These are phyloP conservation scores for Sporothrix protearum DNA, from an alignment of 2,329 filamentous ascomycete genomes.

Conservation along the genomic window DNA sequence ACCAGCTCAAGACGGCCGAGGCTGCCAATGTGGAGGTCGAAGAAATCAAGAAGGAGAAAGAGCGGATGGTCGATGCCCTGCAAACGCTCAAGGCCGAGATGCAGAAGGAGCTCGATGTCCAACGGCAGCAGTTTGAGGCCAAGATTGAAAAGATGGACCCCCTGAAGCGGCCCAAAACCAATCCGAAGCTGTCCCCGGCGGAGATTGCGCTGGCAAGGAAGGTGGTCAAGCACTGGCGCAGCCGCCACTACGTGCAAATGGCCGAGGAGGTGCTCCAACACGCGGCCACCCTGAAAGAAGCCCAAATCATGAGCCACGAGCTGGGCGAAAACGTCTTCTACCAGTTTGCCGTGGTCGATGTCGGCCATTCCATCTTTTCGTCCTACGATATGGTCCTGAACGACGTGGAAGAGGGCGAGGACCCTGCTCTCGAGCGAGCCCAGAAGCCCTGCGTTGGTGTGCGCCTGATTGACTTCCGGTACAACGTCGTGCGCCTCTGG, in stretches of 20 bases:
- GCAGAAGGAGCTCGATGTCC: slow-evolving; percentile 76
- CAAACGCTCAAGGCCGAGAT: slow-evolving; percentile 79
- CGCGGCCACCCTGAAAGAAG: slow-evolving; percentile 85
- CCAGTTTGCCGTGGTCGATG: slow-evolving; percentile 88
- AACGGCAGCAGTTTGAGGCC: slow-evolving; percentile 79
- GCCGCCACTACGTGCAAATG: slow-evolving; percentile 87
- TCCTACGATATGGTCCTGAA: slow-evolving; percentile 97
- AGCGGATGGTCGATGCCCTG: slow-evolving; percentile 78
- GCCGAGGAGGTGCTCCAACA: slow-evolving; percentile 87
- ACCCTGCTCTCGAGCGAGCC: slow-evolving; percentile 73
- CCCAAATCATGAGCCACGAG: slow-evolving; percentile 95
- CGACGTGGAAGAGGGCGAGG: slow-evolving; percentile 80
- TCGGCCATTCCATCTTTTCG: slow-evolving; percentile 83
- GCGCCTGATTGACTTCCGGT: slow-evolving; percentile 85
- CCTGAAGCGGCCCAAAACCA: slow-evolving; percentile 57
- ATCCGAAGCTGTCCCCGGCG: slow-evolving; percentile 63
- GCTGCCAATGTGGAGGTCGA: slow-evolving; percentile 74
- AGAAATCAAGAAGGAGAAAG: slow-evolving; percentile 78
- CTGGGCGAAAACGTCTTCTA: slow-evolving; percentile 91
- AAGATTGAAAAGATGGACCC: slow-evolving; percentile 75
- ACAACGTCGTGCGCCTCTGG: slow-evolving; percentile 85
- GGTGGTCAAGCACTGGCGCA: slow-evolving; percentile 71
- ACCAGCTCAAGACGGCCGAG: slow-evolving; percentile 71
- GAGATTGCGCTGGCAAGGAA: slow-evolving; percentile 68
- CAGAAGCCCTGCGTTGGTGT: slow-evolving; percentile 88